Evolutionary conservation across 164 flowering plant species (phyloP).

Genomic region (Chimonanthus praecox): DNA sequence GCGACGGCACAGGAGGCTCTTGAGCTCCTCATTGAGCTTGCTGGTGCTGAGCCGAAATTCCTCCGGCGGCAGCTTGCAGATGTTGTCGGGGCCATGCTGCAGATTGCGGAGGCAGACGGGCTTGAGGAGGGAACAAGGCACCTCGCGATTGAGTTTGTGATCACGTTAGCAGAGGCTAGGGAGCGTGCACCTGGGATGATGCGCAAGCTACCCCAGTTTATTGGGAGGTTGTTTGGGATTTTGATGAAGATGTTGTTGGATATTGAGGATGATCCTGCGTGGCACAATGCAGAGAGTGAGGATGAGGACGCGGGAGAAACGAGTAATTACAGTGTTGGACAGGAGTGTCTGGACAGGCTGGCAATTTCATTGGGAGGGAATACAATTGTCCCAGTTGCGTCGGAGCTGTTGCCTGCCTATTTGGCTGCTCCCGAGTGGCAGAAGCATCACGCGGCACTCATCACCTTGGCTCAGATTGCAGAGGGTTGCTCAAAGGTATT

Average conservation of each 20-base stretch:
- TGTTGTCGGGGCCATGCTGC: conserved; percentile 87
- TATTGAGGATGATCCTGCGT: conserved; percentile 87
- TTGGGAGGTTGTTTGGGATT: conserved; percentile 67
- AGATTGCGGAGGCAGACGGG: conserved; percentile 88
- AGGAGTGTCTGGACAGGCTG: conserved; percentile 90
- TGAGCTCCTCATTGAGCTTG: conserved; percentile 85
- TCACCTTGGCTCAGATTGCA: conserved; percentile 94
- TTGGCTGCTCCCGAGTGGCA: conserved; percentile 98
- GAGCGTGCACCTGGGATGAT: conserved; percentile 99
- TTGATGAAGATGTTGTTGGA: conserved; percentile 94
- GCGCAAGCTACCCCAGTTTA: conserved; percentile 96
- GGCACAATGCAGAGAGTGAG: conserved; percentile 72
- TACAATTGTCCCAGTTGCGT: conserved; percentile 94
- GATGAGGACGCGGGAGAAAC: conserved; percentile 97
- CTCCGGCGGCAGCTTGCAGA: conserved; percentile 80
- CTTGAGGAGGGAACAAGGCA: conserved; percentile 92
- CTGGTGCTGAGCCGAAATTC: conserved; percentile 92
- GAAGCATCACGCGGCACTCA: conserved; percentile 93
- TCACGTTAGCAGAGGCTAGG: conserved; percentile 91
- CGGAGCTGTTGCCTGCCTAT: conserved; percentile 69
- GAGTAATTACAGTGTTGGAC: conserved; percentile 87
- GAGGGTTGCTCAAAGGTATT: conserved; percentile 93
- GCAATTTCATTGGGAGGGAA: conserved; percentile 90
- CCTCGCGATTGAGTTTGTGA: conserved; percentile 87
- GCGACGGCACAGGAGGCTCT: conserved; percentile 95